Conservation (phyloP, 1,139 yeast genomes). For the Diutina rugosa region DNA sequence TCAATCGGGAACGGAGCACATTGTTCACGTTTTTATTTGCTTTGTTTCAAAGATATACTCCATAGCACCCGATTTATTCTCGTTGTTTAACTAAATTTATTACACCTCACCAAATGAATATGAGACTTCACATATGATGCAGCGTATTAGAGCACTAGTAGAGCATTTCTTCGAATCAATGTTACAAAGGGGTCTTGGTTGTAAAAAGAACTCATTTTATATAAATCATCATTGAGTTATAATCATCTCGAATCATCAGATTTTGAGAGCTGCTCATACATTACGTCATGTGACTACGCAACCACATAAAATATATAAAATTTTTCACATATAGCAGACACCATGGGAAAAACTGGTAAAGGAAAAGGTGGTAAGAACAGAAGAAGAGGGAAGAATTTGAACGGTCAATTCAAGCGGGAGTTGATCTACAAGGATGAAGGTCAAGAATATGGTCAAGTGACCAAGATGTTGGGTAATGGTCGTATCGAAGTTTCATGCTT, state of each 20-base stretch:
- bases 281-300: not conserved
- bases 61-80: too few species aligned
- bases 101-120: too few species aligned
- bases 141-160: too few species aligned
- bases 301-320: not conserved
- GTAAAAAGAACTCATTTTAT: too few species aligned
- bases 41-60: too few species aligned
- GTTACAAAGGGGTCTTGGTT: too few species aligned
- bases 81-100: too few species aligned
- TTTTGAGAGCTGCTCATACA: not conserved
- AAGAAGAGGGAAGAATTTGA: slow-evolving; percentile 98
- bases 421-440: slow-evolving; percentile 87
- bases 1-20: too few species aligned
- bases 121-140: too few species aligned
- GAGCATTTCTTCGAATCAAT: too few species aligned
- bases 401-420: slow-evolving; percentile 88
- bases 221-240: not conserved
- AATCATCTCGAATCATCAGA: not conserved
- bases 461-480: slow-evolving; percentile 97
- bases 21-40: too few species aligned
- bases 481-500: slow-evolving; percentile 92
- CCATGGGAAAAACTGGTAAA: slow-evolving; percentile 40
- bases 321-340: not conserved
- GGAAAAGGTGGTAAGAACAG: slow-evolving; percentile 72
- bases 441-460: slow-evolving; percentile 96